Percentiles rank a stretch among this genome's conserved stretches.
phyloP scores from a whole-genome alignment of 805 yeast genomes.

The Candida dendrica region DNA sequence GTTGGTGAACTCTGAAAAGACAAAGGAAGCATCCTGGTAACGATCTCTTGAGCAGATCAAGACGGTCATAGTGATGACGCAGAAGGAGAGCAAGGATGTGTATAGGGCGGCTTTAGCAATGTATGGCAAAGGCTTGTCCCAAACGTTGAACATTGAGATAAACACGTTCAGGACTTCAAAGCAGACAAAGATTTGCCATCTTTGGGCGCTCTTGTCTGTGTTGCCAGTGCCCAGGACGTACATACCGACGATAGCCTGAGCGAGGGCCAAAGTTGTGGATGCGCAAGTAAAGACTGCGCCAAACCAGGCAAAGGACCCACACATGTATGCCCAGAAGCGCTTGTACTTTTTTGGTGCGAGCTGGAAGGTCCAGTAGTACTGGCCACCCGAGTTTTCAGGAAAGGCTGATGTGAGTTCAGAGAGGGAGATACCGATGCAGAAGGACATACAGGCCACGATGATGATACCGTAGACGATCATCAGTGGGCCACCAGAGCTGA shows the following conservation, averaged over 20 bases:
- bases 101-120: slow-evolving; percentile 44
- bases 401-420: slow-evolving; percentile 47
- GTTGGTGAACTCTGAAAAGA: slow-evolving; percentile 46
- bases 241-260: slow-evolving; percentile 46
- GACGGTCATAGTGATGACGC: slow-evolving; percentile 45
- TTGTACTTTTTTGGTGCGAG: slow-evolving; percentile 37
- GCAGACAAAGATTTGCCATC: slow-evolving; percentile 50
- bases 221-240: slow-evolving; percentile 26
- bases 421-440: slow-evolving; percentile 41
- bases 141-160: slow-evolving; percentile 40
- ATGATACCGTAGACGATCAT: slow-evolving; percentile 49
- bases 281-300: slow-evolving; percentile 59
- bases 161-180: slow-evolving; percentile 38
- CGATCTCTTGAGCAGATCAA: slow-evolving; percentile 45
- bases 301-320: slow-evolving; percentile 58
- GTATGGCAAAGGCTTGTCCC: slow-evolving; percentile 44
- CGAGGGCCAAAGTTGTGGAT: slow-evolving; percentile 48
- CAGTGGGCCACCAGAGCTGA: slow-evolving; percentile 53
- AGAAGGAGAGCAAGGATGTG: slow-evolving; percentile 44
- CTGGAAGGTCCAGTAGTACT: slow-evolving; percentile 50
- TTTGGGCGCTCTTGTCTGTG: slow-evolving; percentile 29
- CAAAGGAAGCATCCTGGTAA: slow-evolving; percentile 44
- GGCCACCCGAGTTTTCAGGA: slow-evolving; percentile 52
- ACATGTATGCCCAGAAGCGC: slow-evolving; percentile 39
- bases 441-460: slow-evolving; percentile 39